Conservation (phyloP, 805 yeast genomes). For the Candida krabiensis region DNA sequence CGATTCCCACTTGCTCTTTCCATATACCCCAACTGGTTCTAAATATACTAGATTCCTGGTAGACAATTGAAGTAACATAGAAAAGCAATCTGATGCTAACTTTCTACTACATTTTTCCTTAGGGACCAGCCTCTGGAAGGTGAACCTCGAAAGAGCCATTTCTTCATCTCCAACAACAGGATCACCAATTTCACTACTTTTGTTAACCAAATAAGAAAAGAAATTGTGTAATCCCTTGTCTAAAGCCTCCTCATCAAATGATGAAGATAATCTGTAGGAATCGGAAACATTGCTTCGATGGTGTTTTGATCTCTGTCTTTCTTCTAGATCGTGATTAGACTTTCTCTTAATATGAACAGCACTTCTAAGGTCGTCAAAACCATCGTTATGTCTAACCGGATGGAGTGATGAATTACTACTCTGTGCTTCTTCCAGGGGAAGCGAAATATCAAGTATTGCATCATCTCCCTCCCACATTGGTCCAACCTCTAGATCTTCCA, state of each 20-base stretch:
- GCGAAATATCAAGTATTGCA: constrained; percentile 20
- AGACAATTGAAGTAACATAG: constrained; percentile 18
- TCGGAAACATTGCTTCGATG: constrained; percentile 1
- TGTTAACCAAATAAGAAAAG: constrained; percentile 6
- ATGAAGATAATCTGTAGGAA: constrained; percentile 1
- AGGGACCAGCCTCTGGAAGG: constrained; percentile 15
- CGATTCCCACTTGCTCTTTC: constrained; percentile 26
- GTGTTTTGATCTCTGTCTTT: constrained; percentile 1
- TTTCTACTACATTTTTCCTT: constrained; percentile 8
- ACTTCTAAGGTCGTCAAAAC: constrained; percentile 13
- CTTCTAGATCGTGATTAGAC: neutral
- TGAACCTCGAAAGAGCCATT: constrained; percentile 9
- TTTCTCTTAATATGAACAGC: constrained; percentile 2
- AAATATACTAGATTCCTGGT: constrained; percentile 15
- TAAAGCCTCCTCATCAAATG: constrained; percentile 2
- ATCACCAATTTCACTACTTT: constrained; percentile 6
- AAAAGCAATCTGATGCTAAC: constrained; percentile 22
- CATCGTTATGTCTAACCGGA: constrained; percentile 3
- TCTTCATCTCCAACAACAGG: constrained; percentile 2
- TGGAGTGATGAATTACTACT: neutral
- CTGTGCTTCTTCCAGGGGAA: constrained; percentile 4
- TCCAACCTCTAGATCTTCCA: neutral
- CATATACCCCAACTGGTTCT: constrained; percentile 15
- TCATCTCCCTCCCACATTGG: constrained; percentile 19
- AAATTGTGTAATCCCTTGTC: constrained; percentile 6